Evolutionary conservation across 768 basidiomycete species (phyloP), one percentile per base, ranked within the genome.

Genomic region (Hygrophorus russula): DNA sequence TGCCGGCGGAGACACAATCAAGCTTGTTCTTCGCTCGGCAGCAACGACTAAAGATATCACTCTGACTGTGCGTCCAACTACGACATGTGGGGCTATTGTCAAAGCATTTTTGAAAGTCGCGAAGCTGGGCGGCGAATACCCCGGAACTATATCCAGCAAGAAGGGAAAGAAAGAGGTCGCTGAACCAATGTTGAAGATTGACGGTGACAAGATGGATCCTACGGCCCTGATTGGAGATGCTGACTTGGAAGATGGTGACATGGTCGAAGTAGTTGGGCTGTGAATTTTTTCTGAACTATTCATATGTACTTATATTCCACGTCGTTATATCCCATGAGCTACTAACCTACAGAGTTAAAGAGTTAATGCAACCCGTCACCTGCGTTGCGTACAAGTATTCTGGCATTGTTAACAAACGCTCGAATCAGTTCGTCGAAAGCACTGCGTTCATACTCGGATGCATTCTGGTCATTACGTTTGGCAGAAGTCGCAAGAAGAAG

Each of bases 341-440:
- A 11, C 9, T 36, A 36, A 36, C 36, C 37, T 36, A 20, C 40
- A 31, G 13, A 19, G 3, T n/a, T n/a, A 15, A 28, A n/a, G 14
- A 30, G 29, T 46, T 56, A 67, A 45, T 64, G 61, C 73, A 69
- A 76, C 19, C 64, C 64, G n/a, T 70, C 75, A 35, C 51, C 46
- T 4, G 76, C 74, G 61, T 94, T 96, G 52, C 87, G 76, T 41
- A 82, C 80, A 37, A 97, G 61, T 62, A 96, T 91, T 48, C 96
- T 73, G 3, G 88, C 79, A 50, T 96, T 93, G 55, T 97, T 96
- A 39, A 99, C 80, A 50, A 96, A 87, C 11, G 86, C 88, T 37
- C 87, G 79, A 35, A 99, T 79, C 46, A 96, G 76, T 56, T 96
- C 88, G 57, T 97, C 89, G 57, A 92, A 98, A 5, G 80, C 79